Conservation (phyloP, 1,284 basidiomycete species). For the Melampsora larici-populina region DNA sequence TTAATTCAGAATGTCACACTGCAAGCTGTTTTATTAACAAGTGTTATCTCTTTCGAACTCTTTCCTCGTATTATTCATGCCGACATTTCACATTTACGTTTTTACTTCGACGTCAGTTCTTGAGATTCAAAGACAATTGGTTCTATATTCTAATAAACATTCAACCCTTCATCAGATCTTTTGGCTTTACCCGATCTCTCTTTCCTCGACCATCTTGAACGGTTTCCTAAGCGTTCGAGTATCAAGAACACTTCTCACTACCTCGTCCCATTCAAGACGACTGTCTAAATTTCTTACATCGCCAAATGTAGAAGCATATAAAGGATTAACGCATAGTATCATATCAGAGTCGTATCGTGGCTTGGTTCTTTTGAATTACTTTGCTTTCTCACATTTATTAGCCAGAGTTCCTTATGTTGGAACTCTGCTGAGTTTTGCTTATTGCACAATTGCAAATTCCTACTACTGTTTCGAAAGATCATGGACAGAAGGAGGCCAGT, state of each 20-base stretch:
- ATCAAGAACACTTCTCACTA: not conserved
- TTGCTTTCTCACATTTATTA: not conserved
- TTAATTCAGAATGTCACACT: not conserved
- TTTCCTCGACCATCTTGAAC: not conserved
- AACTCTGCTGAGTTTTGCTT: not conserved
- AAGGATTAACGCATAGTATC: not conserved
- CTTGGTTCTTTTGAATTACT: constrained; percentile 1
- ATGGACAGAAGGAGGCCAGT: not conserved
- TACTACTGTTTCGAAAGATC: not conserved
- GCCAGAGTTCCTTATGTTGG: not conserved
- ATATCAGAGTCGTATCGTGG: not conserved
- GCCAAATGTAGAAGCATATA: not conserved
- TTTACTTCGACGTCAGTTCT: constrained; percentile 4
- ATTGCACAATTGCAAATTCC: constrained; percentile 1
- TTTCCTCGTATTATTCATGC: not conserved
- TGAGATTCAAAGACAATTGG: not conserved
- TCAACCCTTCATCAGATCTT: not conserved
- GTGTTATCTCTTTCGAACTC: not conserved
- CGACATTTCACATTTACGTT: not conserved
- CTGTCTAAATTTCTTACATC: not conserved
- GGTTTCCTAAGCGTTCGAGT: not conserved
- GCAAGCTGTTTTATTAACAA: not conserved
- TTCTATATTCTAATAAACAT: not conserved
- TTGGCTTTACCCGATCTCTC: constrained; percentile 1
- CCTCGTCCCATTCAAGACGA: not conserved